Evolutionary conservation across 768 basidiomycete species (phyloP).

Genomic region (Phanerochaete carnosa): DNA sequence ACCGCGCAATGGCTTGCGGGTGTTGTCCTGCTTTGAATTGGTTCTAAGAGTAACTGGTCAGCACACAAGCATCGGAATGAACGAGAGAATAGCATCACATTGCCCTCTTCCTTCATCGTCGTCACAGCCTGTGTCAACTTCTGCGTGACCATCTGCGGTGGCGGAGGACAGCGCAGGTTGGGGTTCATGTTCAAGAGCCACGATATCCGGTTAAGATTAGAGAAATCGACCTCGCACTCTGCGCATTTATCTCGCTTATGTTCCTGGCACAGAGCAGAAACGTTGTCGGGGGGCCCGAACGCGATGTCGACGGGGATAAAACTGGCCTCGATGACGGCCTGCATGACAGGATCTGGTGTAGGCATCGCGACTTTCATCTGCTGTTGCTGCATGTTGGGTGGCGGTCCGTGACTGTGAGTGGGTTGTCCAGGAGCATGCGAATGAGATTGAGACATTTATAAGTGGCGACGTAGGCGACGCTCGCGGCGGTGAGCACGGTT

Average conservation of each 20-base stretch:
- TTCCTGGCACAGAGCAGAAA: constrained; percentile 54
- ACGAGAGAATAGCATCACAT: constrained; percentile 52
- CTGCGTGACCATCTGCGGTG: constrained; percentile 70
- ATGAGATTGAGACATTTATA: constrained; percentile 61
- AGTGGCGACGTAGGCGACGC: neutral
- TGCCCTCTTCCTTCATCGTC: constrained; percentile 89
- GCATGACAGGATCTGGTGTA: constrained; percentile 68
- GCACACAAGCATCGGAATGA: constrained; percentile 20
- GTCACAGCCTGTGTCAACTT: constrained; percentile 74
- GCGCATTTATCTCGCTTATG: constrained; percentile 77
- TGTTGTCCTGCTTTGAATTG: constrained; percentile 76
- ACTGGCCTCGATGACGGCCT: constrained; percentile 74
- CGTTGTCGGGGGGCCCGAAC: constrained; percentile 49
- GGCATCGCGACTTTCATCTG: constrained; percentile 29
- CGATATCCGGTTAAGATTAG: constrained; percentile 71
- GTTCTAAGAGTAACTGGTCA: constrained; percentile 39
- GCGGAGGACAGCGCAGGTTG: constrained; percentile 74
- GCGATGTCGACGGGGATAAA: constrained; percentile 56
- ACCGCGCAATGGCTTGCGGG: constrained; percentile 69
- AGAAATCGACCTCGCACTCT: constrained; percentile 71
- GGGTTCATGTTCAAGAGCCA: constrained; percentile 68
- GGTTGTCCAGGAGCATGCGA: constrained; percentile 57
- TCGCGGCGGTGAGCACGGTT: neutral
- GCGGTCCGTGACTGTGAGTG: constrained; percentile 43
- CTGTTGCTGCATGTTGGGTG: constrained; percentile 14